Evolutionary conservation across 805 yeast genomes (phyloP).

Genomic region (Pichia pseudocactophila): DNA sequence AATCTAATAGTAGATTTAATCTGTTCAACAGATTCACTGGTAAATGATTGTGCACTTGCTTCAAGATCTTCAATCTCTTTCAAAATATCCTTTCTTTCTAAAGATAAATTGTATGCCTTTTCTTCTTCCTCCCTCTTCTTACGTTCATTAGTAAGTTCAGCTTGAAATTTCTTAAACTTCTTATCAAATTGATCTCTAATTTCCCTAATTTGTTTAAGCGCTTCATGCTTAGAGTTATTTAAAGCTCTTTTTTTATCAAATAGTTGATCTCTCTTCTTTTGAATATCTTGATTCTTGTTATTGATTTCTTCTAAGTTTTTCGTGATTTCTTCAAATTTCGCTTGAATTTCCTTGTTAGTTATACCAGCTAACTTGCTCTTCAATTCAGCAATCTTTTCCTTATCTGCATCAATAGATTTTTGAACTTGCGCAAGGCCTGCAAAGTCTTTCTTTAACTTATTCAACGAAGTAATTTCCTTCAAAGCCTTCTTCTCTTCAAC

Average conservation of each 20-base stretch:
- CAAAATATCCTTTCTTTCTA: slow-evolving; percentile 40
- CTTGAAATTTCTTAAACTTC: slow-evolving; percentile 62
- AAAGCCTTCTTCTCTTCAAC: slow-evolving; percentile 85
- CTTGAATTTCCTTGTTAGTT: slow-evolving; percentile 57
- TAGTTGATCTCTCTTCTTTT: slow-evolving; percentile 57
- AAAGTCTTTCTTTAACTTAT: slow-evolving; percentile 75
- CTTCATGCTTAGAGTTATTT: slow-evolving; percentile 58
- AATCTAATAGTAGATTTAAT: slow-evolving; percentile 63
- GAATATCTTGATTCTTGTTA: slow-evolving; percentile 47
- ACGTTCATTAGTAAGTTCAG: slow-evolving; percentile 58
- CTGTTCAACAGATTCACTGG: slow-evolving; percentile 55
- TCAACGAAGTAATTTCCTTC: slow-evolving; percentile 76
- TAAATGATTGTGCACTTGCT: slow-evolving; percentile 72
- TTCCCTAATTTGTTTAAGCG: slow-evolving; percentile 57
- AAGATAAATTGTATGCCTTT: slow-evolving; percentile 41
- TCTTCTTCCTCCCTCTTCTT: slow-evolving; percentile 62
- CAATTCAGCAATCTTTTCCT: slow-evolving; percentile 63
- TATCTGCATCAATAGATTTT: slow-evolving; percentile 70
- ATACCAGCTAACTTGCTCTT: slow-evolving; percentile 53
- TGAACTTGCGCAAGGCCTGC: slow-evolving; percentile 65
- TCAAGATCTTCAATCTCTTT: slow-evolving; percentile 62
- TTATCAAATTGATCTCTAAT: slow-evolving; percentile 68
- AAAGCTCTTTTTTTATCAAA: slow-evolving; percentile 58
- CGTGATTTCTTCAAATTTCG: slow-evolving; percentile 59
- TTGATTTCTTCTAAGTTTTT: slow-evolving; percentile 61